phyloP scores from a whole-genome alignment of 2,329 filamentous ascomycete species.

The Podosphaera leucotricha region DNA sequence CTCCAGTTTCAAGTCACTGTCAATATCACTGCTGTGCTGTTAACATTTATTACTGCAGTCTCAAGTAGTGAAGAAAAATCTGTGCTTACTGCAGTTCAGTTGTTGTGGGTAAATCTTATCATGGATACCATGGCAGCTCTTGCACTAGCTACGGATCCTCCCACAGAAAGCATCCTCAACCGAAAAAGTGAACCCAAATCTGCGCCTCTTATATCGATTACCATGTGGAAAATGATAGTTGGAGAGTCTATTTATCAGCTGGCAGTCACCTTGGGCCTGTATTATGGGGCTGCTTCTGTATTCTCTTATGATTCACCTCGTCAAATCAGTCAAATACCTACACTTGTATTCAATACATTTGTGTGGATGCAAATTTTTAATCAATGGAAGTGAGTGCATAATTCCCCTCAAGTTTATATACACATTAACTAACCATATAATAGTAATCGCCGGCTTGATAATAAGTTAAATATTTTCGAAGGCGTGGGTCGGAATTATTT shows the following conservation, averaged over 20 bases:
- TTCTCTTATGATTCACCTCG: slow-evolving; percentile 30
- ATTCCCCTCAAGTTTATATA: slow-evolving; percentile 3
- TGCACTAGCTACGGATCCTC: slow-evolving; percentile 54
- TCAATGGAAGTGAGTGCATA: slow-evolving; percentile 60
- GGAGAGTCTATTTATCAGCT: slow-evolving; percentile 83
- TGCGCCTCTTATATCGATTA: slow-evolving; percentile 56
- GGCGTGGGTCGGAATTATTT: slow-evolving; percentile 66
- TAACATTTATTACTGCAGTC: slow-evolving; percentile 59
- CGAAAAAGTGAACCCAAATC: slow-evolving; percentile 54
- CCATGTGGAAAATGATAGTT: slow-evolving; percentile 99
- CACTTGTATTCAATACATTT: slow-evolving; percentile 90
- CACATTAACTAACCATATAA: slow-evolving; percentile 2
- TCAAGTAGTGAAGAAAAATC: slow-evolving; percentile 36
- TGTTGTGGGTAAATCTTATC: slow-evolving; percentile 67
- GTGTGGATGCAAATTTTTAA: slow-evolving; percentile 99
- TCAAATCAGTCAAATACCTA: slow-evolving; percentile 33
- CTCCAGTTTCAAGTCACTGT: slow-evolving; percentile 41
- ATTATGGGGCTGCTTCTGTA: slow-evolving; percentile 44
- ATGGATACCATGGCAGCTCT: slow-evolving; percentile 68
- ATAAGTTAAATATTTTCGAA: slow-evolving; percentile 88
- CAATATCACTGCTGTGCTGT: slow-evolving; percentile 57
- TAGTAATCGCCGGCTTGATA: slow-evolving; percentile 77
- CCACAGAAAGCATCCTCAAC: slow-evolving; percentile 41
- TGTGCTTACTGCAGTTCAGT: slow-evolving; percentile 54
- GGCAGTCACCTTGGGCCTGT: slow-evolving; percentile 52